Evolutionary conservation across 139 green algal species (phyloP).

Genomic region (Choricystis sp.): DNA sequence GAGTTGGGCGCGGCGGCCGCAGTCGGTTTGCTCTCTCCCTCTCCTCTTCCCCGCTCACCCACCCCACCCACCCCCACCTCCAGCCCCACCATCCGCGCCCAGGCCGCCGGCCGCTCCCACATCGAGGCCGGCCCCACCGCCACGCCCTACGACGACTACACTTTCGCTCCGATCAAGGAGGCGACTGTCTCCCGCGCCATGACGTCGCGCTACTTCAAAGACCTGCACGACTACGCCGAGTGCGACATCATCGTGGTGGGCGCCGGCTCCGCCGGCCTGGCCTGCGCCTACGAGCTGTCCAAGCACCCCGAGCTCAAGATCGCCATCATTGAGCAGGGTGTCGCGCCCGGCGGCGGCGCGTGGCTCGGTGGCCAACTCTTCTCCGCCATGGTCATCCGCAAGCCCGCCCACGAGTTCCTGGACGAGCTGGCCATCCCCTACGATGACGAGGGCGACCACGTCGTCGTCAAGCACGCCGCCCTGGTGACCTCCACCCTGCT

Average conservation of each 20-base stretch:
- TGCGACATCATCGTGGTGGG: slow-evolving; percentile 32
- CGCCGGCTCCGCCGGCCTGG: slow-evolving; percentile 59
- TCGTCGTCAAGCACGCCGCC: slow-evolving; percentile 88
- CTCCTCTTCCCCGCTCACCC: not conserved
- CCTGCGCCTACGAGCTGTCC: slow-evolving; percentile 84
- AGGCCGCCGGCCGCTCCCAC: not conserved
- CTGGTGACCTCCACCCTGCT: slow-evolving; percentile 90
- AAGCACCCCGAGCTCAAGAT: slow-evolving; percentile 84
- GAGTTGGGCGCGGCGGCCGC: no score
- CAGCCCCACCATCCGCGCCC: not conserved
- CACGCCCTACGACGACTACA: slow-evolving; percentile 41
- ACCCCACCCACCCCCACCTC: not conserved
- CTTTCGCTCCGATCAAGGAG: slow-evolving; percentile 63
- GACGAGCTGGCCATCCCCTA: slow-evolving; percentile 68
- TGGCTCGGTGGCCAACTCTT: slow-evolving; percentile 96
- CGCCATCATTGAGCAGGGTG: slow-evolving; percentile 76
- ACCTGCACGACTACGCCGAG: slow-evolving; percentile 75
- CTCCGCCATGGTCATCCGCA: slow-evolving; percentile 79
- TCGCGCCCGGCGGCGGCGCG: slow-evolving; percentile 57
- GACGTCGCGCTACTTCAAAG: slow-evolving; percentile 82
- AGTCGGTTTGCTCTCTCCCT: no score
- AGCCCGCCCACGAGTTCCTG: slow-evolving; percentile 83
- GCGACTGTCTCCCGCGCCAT: slow-evolving; percentile 55
- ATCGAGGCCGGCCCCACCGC: not conserved
- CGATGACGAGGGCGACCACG: slow-evolving; percentile 82